Conservation (phyloP, 805 yeast genomes). For the Yarrowia osloensis region DNA sequence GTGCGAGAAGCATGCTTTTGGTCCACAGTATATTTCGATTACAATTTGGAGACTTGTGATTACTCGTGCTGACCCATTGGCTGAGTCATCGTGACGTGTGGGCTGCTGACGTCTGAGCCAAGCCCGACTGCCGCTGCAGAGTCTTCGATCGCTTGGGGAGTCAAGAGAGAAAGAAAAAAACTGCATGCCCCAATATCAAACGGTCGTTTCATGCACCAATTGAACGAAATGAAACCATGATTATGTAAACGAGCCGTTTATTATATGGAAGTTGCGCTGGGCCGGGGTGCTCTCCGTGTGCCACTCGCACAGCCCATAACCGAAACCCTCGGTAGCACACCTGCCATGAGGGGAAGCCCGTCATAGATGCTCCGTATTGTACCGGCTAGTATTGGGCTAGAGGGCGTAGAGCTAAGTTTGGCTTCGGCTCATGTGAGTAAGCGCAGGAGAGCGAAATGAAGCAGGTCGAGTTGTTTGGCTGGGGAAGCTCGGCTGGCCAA, state of each 20-base stretch:
- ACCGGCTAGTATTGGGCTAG: slow-evolving; percentile 18
- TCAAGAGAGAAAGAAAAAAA: background rate
- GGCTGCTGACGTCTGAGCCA: background rate
- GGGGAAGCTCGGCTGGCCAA: background rate
- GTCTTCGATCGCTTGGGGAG: no score
- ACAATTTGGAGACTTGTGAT: background rate
- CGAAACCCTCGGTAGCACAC: no score
- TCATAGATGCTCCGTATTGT: background rate
- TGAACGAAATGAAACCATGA: slow-evolving; percentile 17
- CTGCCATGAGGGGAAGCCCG: slow-evolving; percentile 14
- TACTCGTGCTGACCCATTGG: background rate
- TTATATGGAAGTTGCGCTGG: background rate
- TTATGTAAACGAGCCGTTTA: background rate
- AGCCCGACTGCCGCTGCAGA: no score
- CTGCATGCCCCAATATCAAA: background rate
- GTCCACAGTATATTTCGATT: no score
- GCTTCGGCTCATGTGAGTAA: slow-evolving; percentile 29
- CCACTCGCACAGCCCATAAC: no score
- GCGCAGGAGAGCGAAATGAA: slow-evolving; percentile 9
- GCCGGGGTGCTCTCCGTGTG: background rate
- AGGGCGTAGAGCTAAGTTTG: slow-evolving; percentile 11
- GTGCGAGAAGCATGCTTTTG: background rate
- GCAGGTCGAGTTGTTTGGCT: background rate
- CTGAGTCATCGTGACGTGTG: background rate
- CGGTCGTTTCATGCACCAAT: slow-evolving; percentile 1